Evolutionary conservation across 1,284 basidiomycete species (phyloP).

Genomic region (Trichosporon sp.): DNA sequence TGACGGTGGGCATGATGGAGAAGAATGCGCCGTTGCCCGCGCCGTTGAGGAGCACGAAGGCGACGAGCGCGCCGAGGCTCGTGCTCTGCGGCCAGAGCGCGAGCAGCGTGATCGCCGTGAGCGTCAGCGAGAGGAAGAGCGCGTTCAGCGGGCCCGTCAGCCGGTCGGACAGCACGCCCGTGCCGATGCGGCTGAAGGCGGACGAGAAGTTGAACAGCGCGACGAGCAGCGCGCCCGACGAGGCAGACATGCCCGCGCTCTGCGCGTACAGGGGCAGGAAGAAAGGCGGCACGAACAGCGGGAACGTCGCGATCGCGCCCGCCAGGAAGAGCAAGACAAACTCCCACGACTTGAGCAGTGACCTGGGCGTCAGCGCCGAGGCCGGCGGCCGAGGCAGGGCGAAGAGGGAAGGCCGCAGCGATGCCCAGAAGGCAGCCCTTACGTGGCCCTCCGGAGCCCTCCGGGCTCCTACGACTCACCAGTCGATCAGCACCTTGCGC

Average conservation of each 20-base stretch:
- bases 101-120: constrained; percentile 24
- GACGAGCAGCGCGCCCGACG: constrained; percentile 31
- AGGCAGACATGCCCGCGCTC: constrained; percentile 29
- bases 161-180: constrained; percentile 27
- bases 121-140: constrained; percentile 7
- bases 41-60: constrained; percentile 31
- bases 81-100: constrained; percentile 26
- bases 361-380: constrained; percentile 21
- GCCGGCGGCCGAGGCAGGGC: neutral
- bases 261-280: constrained; percentile 45
- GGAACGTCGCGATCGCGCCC: constrained; percentile 41
- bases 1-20: constrained; percentile 30
- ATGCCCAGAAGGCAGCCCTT: no score
- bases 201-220: constrained; percentile 32
- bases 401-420: neutral
- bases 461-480: neutral
- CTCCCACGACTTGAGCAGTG: constrained; percentile 31
- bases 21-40: constrained; percentile 31
- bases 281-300: constrained; percentile 47
- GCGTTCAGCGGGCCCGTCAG: constrained; percentile 14
- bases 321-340: constrained; percentile 39
- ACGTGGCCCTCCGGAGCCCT: no score
- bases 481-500: constrained; percentile 11
- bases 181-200: constrained; percentile 27
- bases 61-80: constrained; percentile 24